phyloP scores from a whole-genome alignment of 768 basidiomycete genomes.

The Rhodosporidiobolus odoratus region DNA sequence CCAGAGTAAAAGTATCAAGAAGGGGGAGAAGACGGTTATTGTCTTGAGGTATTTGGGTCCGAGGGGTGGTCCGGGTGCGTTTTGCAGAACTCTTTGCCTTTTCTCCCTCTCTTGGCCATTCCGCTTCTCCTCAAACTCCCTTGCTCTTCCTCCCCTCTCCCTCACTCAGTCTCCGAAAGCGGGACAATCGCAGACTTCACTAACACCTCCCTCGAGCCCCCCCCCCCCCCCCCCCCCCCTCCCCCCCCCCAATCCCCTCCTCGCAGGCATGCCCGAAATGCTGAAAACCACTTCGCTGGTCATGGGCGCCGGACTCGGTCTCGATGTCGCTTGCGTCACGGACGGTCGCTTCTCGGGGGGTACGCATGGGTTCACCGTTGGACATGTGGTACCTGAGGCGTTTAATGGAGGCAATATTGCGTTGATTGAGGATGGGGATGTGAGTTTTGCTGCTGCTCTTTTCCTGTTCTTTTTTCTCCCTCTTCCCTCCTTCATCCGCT shows the following conservation, averaged over 20 bases:
- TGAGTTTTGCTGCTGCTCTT: conserved; percentile 23
- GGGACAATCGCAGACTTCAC: too few relatives aligned
- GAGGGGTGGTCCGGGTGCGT: conserved; percentile 86
- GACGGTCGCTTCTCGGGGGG: conserved; percentile 74
- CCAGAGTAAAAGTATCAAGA: conserved; percentile 77
- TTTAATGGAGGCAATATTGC: conserved; percentile 44
- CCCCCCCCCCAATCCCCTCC: not conserved
- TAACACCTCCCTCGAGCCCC: too few relatives aligned
- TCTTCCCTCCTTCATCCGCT: not conserved
- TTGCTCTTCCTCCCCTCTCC: not conserved
- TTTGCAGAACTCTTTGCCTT: not conserved
- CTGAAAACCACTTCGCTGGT: conserved; percentile 85
- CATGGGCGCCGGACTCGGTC: conserved; percentile 95
- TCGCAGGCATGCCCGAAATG: conserved; percentile 96
- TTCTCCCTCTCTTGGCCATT: not conserved
- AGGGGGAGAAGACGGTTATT: conserved; percentile 89
- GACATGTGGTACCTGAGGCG: conserved; percentile 77
- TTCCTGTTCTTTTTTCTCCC: not conserved
- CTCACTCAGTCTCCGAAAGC: too few relatives aligned
- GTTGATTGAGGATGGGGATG: conserved; percentile 44
- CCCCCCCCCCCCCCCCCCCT: not conserved
- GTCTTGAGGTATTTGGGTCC: conserved; percentile 94
- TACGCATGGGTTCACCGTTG: conserved; percentile 66
- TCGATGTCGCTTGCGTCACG: conserved; percentile 93
- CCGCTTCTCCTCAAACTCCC: not conserved